Conservation (phyloP, 2,329 filamentous ascomycete genomes). For the Trichoderma cornu-damae region DNA sequence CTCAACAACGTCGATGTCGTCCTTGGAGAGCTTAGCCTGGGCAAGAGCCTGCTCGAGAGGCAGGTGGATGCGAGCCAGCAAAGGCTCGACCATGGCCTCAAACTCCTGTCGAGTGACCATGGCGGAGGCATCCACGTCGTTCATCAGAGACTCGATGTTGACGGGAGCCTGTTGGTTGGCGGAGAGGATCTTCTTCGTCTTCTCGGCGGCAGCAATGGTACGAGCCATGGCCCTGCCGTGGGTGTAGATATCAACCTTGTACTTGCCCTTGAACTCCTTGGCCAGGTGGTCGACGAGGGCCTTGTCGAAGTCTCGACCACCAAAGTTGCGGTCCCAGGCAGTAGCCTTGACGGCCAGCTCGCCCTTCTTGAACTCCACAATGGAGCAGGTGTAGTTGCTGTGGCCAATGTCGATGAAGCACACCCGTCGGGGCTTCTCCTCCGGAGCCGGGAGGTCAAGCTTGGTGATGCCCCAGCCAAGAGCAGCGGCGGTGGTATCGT, state of each 20-base stretch:
- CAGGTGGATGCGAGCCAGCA: slow-evolving; percentile 65
- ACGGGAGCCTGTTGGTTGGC: slow-evolving; percentile 89
- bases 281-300: slow-evolving; percentile 91
- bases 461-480: slow-evolving; percentile 98
- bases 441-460: slow-evolving; percentile 78
- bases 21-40: slow-evolving; percentile 84
- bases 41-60: slow-evolving; percentile 88
- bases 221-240: slow-evolving; percentile 88
- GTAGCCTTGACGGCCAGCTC: slow-evolving; percentile 92
- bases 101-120: slow-evolving; percentile 93
- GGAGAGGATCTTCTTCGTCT: slow-evolving; percentile 96
- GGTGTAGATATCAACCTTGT: slow-evolving; percentile 89
- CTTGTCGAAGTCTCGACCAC: slow-evolving; percentile 95
- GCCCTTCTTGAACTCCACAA: slow-evolving; percentile 96
- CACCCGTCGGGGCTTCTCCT: slow-evolving; percentile 89
- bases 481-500: slow-evolving; percentile 94
- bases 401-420: slow-evolving; percentile 93
- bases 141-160: slow-evolving; percentile 98
- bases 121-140: slow-evolving; percentile 84
- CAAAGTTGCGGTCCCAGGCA: slow-evolving; percentile 90
- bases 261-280: slow-evolving; percentile 94
- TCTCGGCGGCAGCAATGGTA: slow-evolving; percentile 84
- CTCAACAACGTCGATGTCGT: slow-evolving; percentile 91
- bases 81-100: slow-evolving; percentile 80
- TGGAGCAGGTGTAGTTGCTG: slow-evolving; percentile 89